Conservation (phyloP, 2,329 filamentous ascomycete genomes). For the Pseudocercospora cruenta region DNA sequence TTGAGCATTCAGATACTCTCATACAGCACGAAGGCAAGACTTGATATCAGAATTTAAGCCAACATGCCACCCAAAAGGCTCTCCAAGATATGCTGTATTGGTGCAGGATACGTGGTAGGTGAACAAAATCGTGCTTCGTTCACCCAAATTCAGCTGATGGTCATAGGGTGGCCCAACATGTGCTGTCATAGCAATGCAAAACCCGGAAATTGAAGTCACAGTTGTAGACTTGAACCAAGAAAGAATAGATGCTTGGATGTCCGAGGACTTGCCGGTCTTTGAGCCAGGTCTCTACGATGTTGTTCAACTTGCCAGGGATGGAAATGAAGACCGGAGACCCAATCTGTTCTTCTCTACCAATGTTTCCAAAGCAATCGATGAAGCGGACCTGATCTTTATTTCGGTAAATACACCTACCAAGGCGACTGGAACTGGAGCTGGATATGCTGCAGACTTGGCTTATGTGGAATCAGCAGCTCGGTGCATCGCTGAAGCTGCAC, state of each 20-base stretch:
- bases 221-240: too few relatives aligned
- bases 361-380: too few relatives aligned
- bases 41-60: neutral
- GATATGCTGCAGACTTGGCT: slow-evolving; percentile 71
- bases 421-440: slow-evolving; percentile 67
- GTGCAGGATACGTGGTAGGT: neutral
- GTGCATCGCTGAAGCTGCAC: slow-evolving; percentile 67
- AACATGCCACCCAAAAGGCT: neutral
- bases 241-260: too few relatives aligned
- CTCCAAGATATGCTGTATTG: neutral
- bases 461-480: slow-evolving; percentile 70
- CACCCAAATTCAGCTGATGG: neutral
- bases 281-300: too few relatives aligned
- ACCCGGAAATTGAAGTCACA: too few relatives aligned
- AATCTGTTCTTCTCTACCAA: too few relatives aligned
- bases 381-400: neutral
- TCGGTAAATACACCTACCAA: slow-evolving; percentile 81
- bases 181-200: too few relatives aligned
- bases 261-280: too few relatives aligned
- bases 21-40: too few relatives aligned
- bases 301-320: too few relatives aligned
- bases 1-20: too few relatives aligned
- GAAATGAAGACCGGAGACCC: too few relatives aligned
- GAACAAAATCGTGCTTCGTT: neutral
- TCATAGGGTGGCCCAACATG: slow-evolving; percentile 39